Evolutionary conservation across 805 yeast genomes (phyloP), one percentile per base, ranked within the genome.

Genomic region (Yamadazyma olivae): DNA sequence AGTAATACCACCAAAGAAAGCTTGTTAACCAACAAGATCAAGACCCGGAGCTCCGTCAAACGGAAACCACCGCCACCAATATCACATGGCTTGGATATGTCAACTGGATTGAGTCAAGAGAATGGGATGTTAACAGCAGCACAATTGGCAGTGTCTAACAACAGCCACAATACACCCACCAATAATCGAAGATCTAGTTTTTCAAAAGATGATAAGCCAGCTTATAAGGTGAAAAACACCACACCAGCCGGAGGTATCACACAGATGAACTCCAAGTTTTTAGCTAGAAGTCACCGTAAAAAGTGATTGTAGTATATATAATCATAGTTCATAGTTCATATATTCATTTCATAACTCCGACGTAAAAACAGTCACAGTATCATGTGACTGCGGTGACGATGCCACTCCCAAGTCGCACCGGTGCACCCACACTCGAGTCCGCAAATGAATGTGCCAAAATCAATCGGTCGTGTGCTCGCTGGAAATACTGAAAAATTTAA

Each of bases 181-280:
- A 50, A 53, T 29, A 46, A 51, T 37, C 51, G 64, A 41, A 50
- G 67, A 27, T 57, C 70, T 5, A 65, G 71, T 41, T 65, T 67
- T 46, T 48, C 63, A 7, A 58, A 57, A 36, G 66, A 60, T 4
- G 54, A 53, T 19, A 40, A 25, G 23, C n/a, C 20, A 5, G n/a
- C 26, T 3, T 23, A 22, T 33, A 19, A 30, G 32, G 16, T 27
- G 21, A 29, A 29, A 17, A 32, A 25, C n/a, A 12, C 35, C 9
- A 16, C 32, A 1, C 22, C 17, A 30, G 27, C 21, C 9, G 38
- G 35, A 14, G 40, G 44, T 19, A 67, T 79, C 15, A 77, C 83
- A 3, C 62, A 78, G 12, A 64, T 73, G 73, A 79, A 77, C 51
- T 80, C 86, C 5, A 76, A 75, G 48, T 63, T 81, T 31, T 56